Evolutionary conservation across 768 basidiomycete genomes (phyloP).

Genomic region (Tulasnella calospora): DNA sequence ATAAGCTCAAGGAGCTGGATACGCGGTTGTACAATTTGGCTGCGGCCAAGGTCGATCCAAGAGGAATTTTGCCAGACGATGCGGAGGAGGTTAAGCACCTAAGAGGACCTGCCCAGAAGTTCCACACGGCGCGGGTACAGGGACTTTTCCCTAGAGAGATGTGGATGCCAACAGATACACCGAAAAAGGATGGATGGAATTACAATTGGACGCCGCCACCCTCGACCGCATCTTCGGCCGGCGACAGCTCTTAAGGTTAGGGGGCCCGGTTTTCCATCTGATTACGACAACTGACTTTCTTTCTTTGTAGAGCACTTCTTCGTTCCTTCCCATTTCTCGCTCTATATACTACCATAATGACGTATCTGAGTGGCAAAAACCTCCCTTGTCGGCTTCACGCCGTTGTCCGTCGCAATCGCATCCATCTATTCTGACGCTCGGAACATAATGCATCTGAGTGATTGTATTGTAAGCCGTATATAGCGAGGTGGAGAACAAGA

Average conservation of each 20-base stretch:
- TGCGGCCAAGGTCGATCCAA: constrained; percentile 47
- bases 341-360: background rate
- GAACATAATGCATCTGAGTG: background rate
- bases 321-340: background rate
- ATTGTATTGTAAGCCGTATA: background rate
- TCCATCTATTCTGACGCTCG: background rate
- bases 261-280: background rate
- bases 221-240: background rate
- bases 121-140: constrained; percentile 55
- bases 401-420: background rate
- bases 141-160: constrained; percentile 80
- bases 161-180: constrained; percentile 80
- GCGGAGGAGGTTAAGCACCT: constrained; percentile 55
- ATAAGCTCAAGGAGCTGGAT: constrained; percentile 52
- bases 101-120: constrained; percentile 61
- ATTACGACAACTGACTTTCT: background rate
- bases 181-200: constrained; percentile 74
- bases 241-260: background rate
- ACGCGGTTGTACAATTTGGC: constrained; percentile 30
- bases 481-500: background rate
- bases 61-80: constrained; percentile 63
- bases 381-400: background rate
- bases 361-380: background rate
- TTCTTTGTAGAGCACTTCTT: background rate
- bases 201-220: constrained; percentile 72